Evolutionary conservation across 2,329 filamentous ascomycete genomes (phyloP).

Genomic region (Cercospora sp.): DNA sequence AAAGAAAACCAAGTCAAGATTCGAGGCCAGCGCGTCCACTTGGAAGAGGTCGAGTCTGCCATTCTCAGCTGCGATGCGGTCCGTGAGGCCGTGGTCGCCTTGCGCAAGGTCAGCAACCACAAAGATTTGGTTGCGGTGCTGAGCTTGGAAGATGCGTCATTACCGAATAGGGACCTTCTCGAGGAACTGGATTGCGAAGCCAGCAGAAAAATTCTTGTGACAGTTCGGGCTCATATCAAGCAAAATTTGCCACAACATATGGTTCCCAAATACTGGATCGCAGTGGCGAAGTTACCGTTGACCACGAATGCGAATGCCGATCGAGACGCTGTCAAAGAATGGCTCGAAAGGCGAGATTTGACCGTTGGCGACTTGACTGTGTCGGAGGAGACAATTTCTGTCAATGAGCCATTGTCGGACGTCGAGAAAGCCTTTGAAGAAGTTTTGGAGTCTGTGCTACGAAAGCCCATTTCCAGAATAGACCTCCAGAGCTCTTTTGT

Average conservation of each 20-base stretch:
- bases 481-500: neutral
- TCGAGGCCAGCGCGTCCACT: conserved; percentile 1
- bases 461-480: neutral
- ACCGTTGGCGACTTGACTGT: neutral
- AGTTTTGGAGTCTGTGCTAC: neutral
- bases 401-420: neutral
- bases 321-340: neutral
- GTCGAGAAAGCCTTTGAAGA: neutral
- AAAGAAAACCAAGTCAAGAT: neutral
- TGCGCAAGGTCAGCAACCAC: neutral
- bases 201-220: neutral
- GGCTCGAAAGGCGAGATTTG: neutral
- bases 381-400: neutral
- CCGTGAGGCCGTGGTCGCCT: neutral
- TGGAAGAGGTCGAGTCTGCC: neutral
- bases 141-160: neutral
- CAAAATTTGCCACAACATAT: neutral
- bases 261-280: neutral
- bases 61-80: neutral
- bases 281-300: neutral
- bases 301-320: neutral
- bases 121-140: neutral
- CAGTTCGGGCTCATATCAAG: neutral
- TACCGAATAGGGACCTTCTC: neutral
- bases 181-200: neutral